Evolutionary conservation across 352 stramenopile species (phyloP).

Genomic region (Lagenidium sp.): DNA sequence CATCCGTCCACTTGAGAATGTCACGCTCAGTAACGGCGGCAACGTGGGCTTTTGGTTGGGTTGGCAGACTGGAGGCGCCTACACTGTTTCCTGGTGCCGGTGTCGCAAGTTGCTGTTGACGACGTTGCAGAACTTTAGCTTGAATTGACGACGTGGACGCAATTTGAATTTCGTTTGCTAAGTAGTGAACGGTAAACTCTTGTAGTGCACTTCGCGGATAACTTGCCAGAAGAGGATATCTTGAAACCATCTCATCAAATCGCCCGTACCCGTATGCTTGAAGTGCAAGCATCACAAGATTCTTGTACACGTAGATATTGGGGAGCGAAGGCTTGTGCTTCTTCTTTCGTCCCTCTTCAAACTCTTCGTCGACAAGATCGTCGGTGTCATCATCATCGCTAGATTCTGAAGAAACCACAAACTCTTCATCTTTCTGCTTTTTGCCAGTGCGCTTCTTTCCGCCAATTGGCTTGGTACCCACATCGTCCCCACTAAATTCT

Average conservation of each 20-base stretch:
- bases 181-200: slow-evolving; percentile 33
- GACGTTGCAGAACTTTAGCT: too few relatives aligned
- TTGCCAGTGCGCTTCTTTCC: slow-evolving; percentile 13
- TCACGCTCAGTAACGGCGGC: too few relatives aligned
- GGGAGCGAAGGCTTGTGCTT: slow-evolving; percentile 21
- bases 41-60: slow-evolving; percentile 10
- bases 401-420: slow-evolving; percentile 38
- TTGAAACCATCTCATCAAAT: slow-evolving; percentile 60
- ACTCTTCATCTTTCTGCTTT: slow-evolving; percentile 45
- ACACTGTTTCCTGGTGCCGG: too few relatives aligned
- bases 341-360: slow-evolving; percentile 22
- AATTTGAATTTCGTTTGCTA: too few relatives aligned
- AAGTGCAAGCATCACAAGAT: slow-evolving; percentile 40
- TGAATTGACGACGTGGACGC: too few relatives aligned
- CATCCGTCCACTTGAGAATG: slow-evolving; percentile 25
- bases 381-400: slow-evolving; percentile 55
- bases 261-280: slow-evolving; percentile 71
- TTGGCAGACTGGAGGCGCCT: too few relatives aligned
- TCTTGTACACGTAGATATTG: slow-evolving; percentile 28
- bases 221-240: slow-evolving; percentile 15
- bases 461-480: slow-evolving; percentile 32
- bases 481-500: too few relatives aligned
- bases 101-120: too few relatives aligned
- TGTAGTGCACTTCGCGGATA: slow-evolving; percentile 38
- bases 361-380: slow-evolving; percentile 33